Evolutionary conservation across 495 filamentous ascomycete species (phyloP).

Genomic region (Parmelia sp.): DNA sequence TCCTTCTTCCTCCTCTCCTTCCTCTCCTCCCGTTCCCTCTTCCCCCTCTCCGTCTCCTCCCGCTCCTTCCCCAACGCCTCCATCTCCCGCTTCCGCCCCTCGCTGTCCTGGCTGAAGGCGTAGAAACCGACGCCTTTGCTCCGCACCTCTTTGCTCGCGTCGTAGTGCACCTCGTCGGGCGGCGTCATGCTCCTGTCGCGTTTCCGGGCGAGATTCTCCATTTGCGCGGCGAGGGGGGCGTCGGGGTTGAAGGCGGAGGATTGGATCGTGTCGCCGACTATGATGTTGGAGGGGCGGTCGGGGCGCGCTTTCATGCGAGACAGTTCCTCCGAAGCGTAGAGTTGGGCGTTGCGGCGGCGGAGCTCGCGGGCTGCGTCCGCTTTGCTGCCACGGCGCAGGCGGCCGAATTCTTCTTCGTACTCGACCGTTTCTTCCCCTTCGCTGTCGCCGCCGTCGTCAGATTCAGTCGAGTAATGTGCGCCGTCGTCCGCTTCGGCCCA

Average conservation of each 20-base stretch:
- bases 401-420: constrained; percentile 86
- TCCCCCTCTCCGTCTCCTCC: constrained; percentile 56
- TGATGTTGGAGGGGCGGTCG: constrained; percentile 59
- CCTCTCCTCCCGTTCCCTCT: constrained; percentile 45
- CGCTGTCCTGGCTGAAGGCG: constrained; percentile 67
- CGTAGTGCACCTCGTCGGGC: constrained; percentile 73
- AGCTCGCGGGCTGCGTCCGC: constrained; percentile 54
- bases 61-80: constrained; percentile 59
- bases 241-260: constrained; percentile 69
- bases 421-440: constrained; percentile 61
- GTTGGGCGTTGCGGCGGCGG: constrained; percentile 31
- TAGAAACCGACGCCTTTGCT: constrained; percentile 90
- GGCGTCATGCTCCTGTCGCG: constrained; percentile 71
- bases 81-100: constrained; percentile 66
- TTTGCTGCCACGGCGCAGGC: constrained; percentile 59
- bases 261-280: constrained; percentile 80
- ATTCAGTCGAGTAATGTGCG: too few relatives aligned
- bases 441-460: constrained; percentile 36
- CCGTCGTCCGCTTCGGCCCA: constrained; percentile 65
- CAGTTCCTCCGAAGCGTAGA: constrained; percentile 35
- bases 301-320: constrained; percentile 52
- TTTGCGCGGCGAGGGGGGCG: constrained; percentile 49
- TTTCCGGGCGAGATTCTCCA: constrained; percentile 65
- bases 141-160: constrained; percentile 72
- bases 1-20: constrained; percentile 43